phyloP scores from a whole-genome alignment of 2,329 filamentous ascomycete species.

The Tolypocladium tundrense region DNA sequence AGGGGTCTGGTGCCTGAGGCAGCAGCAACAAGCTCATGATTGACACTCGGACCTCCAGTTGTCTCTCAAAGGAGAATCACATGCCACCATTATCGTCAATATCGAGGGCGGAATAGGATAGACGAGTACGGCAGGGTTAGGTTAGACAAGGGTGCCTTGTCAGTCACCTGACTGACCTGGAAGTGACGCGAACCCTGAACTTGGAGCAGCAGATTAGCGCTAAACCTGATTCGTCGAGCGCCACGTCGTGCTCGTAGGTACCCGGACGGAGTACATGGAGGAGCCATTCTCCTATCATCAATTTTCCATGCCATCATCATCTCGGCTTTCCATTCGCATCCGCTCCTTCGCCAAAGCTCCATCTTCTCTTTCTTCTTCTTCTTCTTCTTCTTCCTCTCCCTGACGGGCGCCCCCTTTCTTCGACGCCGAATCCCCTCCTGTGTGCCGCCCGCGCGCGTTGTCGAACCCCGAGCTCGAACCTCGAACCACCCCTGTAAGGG shows the following conservation, averaged over 20 bases:
- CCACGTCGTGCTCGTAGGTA: not conserved
- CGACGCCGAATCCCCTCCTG: not conserved
- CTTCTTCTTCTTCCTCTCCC: not conserved
- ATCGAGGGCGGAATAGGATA: not conserved
- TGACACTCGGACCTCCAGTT: not conserved
- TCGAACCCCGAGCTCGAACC: not conserved
- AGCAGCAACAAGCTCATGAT: not conserved
- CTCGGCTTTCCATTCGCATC: slow-evolving; percentile 10
- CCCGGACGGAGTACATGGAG: too few species aligned
- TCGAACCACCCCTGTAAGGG: not conserved
- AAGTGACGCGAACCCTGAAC: not conserved
- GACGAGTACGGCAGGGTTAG: not conserved
- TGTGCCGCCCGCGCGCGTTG: not conserved
- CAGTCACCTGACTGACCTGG: not conserved
- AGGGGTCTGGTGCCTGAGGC: not conserved
- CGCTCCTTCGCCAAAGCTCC: slow-evolving; percentile 12
- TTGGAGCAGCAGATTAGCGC: not conserved
- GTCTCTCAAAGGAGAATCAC: too few species aligned
- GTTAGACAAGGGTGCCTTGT: not conserved
- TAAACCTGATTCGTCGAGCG: not conserved
- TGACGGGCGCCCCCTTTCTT: not conserved
- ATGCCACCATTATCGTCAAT: too few species aligned
- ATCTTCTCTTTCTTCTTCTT: not conserved
- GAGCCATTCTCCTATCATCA: slow-evolving; percentile 5
- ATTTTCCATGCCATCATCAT: not conserved